These are phyloP conservation scores for Trypanosoma mega DNA, from an alignment of 208 protist genomes.

Conservation along the genomic window DNA sequence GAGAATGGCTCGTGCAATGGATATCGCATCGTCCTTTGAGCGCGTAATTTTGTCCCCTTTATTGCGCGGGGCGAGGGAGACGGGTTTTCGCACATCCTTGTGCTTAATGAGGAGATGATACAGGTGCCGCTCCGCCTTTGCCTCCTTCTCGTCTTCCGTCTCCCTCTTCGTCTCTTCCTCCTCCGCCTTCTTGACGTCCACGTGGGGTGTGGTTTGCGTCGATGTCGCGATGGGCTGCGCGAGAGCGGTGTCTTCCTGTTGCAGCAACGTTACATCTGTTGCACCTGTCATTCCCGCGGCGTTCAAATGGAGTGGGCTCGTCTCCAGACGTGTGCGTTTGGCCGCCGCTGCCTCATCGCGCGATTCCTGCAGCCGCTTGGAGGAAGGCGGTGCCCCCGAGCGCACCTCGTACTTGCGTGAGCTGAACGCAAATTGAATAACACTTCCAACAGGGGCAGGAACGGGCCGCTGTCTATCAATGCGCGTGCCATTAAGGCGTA, in stretches of 20 bases:
- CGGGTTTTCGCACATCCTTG: slow-evolving; percentile 75
- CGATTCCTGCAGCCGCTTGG: slow-evolving; percentile 48
- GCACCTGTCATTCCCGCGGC: not conserved
- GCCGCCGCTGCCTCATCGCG: slow-evolving; percentile 11
- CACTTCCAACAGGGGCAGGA: slow-evolving; percentile 54
- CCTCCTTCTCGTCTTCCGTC: not conserved
- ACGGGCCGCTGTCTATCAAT: slow-evolving; percentile 57
- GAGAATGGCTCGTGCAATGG: slow-evolving; percentile 58
- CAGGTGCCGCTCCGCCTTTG: slow-evolving; percentile 35
- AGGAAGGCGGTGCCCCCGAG: slow-evolving; percentile 34
- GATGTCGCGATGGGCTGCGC: not conserved
- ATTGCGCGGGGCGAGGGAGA: slow-evolving; percentile 53
- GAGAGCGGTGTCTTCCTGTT: not conserved
- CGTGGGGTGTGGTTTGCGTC: too few relatives aligned
- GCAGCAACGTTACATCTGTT: not conserved
- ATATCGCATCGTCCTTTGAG: slow-evolving; percentile 64
- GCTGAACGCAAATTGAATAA: slow-evolving; percentile 77
- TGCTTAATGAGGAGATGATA: slow-evolving; percentile 90
- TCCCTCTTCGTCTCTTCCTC: not conserved
- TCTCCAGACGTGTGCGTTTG: not conserved
- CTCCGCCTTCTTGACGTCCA: too few relatives aligned
- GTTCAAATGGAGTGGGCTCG: not conserved
- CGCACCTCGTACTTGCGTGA: slow-evolving; percentile 71
- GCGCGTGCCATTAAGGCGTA: slow-evolving; percentile 58
- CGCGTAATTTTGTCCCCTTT: slow-evolving; percentile 82